Evolutionary conservation across 2,329 filamentous ascomycete genomes (phyloP), one percentile per base, ranked within the genome.

Genomic region (Madurella fahalii): DNA sequence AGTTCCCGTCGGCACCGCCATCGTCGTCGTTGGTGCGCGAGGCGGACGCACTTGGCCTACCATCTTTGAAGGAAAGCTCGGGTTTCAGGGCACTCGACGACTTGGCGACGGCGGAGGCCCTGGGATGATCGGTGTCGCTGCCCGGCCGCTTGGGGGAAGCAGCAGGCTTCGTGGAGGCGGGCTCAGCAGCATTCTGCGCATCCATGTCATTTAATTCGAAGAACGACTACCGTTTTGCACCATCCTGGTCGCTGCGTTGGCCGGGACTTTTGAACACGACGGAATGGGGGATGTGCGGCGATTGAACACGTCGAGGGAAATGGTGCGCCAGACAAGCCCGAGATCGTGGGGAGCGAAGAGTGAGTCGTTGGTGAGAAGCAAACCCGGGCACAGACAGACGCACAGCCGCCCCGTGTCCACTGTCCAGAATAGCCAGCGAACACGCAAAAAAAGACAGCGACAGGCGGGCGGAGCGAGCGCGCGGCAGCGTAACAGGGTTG

Each of bases 111-210:
- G 60, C 32, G 56, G 68, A 65, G 51, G 68, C 50, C 61, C 65
- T 69, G 55, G 65, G 52, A 59, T 69, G 66, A 40, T 71, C 68
- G 58, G 65, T 57, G 57, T 73, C 70, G 61, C 62, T 63, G 63
- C 67, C 69, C 63, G 71, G 71, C 69, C 72, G 72, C 69, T 74
- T 73, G 65, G 77, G 72, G 67, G 77, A 77, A 77, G 78, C 76
- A 71, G 74, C 69, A 69, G 76, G 78, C 79, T 79, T 82, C 76
- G 77, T 77, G 72, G 77, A 78, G 72, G 79, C 77, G 75, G 78
- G 77, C 77, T 81, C 80, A 74, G 77, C 75, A 78, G 79, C 81
- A 83, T 83, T 83, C 75, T 83, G 81, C 80, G 79, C 80, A 82
- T 84, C 81, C 81, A 84, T 84, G 76, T 77, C 81, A 83, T 81